phyloP scores from a whole-genome alignment of 2,329 filamentous ascomycete genomes.

The Fusarium pseudoanthophilum region DNA sequence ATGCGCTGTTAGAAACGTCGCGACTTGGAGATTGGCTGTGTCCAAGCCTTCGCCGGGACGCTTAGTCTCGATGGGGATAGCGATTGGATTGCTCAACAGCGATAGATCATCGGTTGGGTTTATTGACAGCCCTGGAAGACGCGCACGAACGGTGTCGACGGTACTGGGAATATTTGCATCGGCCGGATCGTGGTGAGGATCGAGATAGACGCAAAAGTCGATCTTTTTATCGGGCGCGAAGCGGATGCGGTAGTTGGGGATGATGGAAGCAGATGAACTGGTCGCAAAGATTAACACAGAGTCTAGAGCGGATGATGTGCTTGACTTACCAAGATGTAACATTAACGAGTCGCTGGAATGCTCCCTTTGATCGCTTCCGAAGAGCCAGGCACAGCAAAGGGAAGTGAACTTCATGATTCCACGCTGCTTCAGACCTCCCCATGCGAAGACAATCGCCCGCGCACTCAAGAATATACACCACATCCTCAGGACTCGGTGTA shows the following conservation, averaged over 20 bases:
- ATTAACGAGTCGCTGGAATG: background rate
- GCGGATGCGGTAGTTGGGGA: background rate
- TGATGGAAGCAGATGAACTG: background rate
- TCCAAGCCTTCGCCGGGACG: conserved; percentile 2
- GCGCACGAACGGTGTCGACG: background rate
- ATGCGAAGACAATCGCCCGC: background rate
- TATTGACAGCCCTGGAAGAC: background rate
- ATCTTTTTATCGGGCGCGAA: conserved; percentile 8
- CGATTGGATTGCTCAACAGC: background rate
- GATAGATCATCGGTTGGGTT: background rate
- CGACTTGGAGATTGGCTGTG: background rate
- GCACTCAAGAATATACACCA: background rate
- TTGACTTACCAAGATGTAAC: background rate
- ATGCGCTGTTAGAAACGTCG: background rate
- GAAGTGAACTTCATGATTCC: background rate
- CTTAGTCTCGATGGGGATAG: conserved; percentile 21
- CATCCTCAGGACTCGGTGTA: background rate
- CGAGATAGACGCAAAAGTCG: conserved; percentile 14
- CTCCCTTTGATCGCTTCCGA: background rate
- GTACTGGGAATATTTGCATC: background rate
- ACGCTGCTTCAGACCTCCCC: background rate
- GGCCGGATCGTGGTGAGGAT: background rate
- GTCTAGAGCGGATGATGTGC: too few relatives aligned
- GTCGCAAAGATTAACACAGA: too few relatives aligned
- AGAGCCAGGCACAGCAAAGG: background rate